Conservation (phyloP, 768 basidiomycete genomes). For the Lentinula boryana region DNA sequence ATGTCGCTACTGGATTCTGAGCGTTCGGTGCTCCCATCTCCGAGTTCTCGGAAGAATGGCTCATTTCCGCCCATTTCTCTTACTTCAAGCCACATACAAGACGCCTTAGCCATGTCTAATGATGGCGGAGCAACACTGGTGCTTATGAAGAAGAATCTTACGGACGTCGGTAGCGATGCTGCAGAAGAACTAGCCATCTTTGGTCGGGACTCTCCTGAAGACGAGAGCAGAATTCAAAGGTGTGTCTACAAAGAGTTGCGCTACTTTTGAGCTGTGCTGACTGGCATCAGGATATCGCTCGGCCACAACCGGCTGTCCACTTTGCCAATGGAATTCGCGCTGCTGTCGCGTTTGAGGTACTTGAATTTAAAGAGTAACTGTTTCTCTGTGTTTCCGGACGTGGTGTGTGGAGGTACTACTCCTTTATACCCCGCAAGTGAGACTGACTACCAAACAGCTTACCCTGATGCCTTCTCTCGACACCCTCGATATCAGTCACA, state of each 20-base stretch:
- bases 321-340: constrained; percentile 69
- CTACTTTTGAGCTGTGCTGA: neutral
- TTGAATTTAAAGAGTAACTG: constrained; percentile 83
- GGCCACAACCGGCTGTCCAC: constrained; percentile 78
- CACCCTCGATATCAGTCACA: constrained; percentile 91
- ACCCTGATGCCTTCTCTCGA: constrained; percentile 83
- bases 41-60: constrained; percentile 15
- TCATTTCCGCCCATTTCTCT: constrained; percentile 33
- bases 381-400: constrained; percentile 78
- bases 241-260: constrained; percentile 24
- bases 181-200: constrained; percentile 69
- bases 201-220: constrained; percentile 41
- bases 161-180: constrained; percentile 70
- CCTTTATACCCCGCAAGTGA: neutral
- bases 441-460: constrained; percentile 40
- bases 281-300: constrained; percentile 64
- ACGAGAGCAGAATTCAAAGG: constrained; percentile 57
- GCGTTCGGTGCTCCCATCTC: constrained; percentile 20
- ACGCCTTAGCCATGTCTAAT: constrained; percentile 58
- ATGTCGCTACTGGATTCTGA: constrained; percentile 25
- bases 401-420: constrained; percentile 47
- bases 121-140: constrained; percentile 84
- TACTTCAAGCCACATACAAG: constrained; percentile 50
- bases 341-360: constrained; percentile 72
- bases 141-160: constrained; percentile 72